phyloP scores from a whole-genome alignment of 495 filamentous ascomycete genomes.

The Talaromyces liani region DNA sequence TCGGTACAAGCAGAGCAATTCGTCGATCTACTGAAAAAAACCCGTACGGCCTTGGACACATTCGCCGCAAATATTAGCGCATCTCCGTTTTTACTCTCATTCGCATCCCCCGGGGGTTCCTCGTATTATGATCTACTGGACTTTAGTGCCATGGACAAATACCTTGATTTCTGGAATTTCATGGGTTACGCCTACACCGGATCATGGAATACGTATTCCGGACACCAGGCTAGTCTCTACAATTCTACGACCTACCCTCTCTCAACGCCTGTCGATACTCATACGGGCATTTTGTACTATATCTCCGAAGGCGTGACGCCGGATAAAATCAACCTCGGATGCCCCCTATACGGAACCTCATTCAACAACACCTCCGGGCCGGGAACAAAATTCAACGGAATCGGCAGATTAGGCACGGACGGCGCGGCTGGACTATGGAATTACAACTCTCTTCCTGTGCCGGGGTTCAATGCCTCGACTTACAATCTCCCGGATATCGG shows the following conservation, averaged over 20 bases:
- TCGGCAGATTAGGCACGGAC: conserved; percentile 53
- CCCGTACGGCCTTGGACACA: conserved; percentile 25
- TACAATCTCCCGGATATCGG: conserved; percentile 1
- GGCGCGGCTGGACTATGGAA: conserved; percentile 77
- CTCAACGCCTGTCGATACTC: conserved; percentile 62
- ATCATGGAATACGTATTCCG: conserved; percentile 59
- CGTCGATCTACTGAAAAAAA: conserved; percentile 61
- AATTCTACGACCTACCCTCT: conserved; percentile 38
- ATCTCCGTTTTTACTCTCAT: background rate
- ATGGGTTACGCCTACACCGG: conserved; percentile 73
- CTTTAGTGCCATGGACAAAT: conserved; percentile 59
- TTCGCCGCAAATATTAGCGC: conserved; percentile 2
- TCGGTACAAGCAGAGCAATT: conserved; percentile 48
- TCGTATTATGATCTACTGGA: conserved; percentile 61
- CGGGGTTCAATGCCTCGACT: conserved; percentile 13
- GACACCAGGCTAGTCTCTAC: conserved; percentile 74
- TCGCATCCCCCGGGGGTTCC: conserved; percentile 27
- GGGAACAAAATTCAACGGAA: conserved; percentile 57
- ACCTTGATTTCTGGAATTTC: conserved; percentile 67
- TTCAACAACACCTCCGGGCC: conserved; percentile 66
- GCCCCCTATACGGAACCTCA: conserved; percentile 79
- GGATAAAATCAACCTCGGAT: conserved; percentile 69
- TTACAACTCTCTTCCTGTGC: conserved; percentile 52
- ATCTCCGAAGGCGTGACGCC: conserved; percentile 43
- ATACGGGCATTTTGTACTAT: conserved; percentile 62